phyloP scores from a whole-genome alignment of 2,329 filamentous ascomycete genomes.

The Fusarium palustre region DNA sequence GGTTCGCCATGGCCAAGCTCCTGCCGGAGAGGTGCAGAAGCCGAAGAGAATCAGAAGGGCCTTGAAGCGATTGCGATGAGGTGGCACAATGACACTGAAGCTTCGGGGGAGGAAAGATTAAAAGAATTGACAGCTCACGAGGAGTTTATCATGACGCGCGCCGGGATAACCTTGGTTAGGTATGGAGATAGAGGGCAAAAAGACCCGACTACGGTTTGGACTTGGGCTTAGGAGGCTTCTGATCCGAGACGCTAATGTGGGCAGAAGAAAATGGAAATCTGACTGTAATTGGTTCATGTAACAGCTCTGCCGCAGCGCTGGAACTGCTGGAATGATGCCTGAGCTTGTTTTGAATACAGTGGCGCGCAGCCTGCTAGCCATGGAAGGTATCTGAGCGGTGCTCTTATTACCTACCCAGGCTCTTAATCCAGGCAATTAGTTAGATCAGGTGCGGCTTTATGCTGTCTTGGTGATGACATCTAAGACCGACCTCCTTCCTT shows the following conservation, averaged over 20 bases:
- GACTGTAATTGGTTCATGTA: slow-evolving; percentile 41
- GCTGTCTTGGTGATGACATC: slow-evolving; percentile 25
- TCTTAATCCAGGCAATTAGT: neutral
- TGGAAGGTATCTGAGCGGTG: slow-evolving; percentile 18
- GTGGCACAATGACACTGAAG: slow-evolving; percentile 21
- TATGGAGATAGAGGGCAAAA: slow-evolving; percentile 33
- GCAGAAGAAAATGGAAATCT: slow-evolving; percentile 20
- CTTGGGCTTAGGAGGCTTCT: slow-evolving; percentile 31
- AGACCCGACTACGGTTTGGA: slow-evolving; percentile 28
- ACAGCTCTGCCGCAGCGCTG: slow-evolving; percentile 20
- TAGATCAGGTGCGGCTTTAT: slow-evolving; percentile 6
- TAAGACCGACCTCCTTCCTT: slow-evolving; percentile 17
- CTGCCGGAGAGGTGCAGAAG: slow-evolving; percentile 44
- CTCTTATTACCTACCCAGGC: neutral
- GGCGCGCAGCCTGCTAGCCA: slow-evolving; percentile 6
- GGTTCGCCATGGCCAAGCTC: slow-evolving; percentile 56
- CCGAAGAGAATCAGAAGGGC: slow-evolving; percentile 30
- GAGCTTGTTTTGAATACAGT: neutral
- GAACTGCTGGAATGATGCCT: slow-evolving; percentile 34
- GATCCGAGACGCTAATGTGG: slow-evolving; percentile 43
- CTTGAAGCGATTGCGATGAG: slow-evolving; percentile 35
- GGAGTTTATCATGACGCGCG: slow-evolving; percentile 48
- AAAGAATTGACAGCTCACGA: slow-evolving; percentile 44
- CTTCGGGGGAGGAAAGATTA: slow-evolving; percentile 31
- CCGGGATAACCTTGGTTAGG: slow-evolving; percentile 45